Evolutionary conservation across 176 grass and related monocot species (phyloP), one percentile per base, ranked within the genome.

Genomic region (Oryza glumipatula): DNA sequence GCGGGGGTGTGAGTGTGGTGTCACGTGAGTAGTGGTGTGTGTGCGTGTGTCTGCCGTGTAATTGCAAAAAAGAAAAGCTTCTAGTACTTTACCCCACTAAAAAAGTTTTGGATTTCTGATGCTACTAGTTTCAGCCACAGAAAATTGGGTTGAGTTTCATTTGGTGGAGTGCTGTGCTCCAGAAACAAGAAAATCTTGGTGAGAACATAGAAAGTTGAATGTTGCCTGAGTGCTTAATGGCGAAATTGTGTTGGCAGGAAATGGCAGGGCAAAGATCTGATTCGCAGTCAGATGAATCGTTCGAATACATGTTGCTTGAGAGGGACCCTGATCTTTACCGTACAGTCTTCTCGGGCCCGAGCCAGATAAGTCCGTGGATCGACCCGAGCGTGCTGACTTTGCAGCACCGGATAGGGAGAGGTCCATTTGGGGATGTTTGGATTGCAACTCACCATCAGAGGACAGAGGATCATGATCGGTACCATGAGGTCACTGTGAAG

Each of bases 271-370:
- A 86, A 90, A 83, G 24, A 74, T 69, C 85, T 12, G 26, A 87
- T 3, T 81, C 86, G 61, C 88, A 90, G 82, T 30, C 88, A 4
- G 23, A 77, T 2, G 96, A 96, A 17, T 82, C 83, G 30, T 96
- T 94, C 19, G 96, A 99, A 43, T 99, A 96, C 89, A 96, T 99
- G 88, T 82, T 99, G 44, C 88, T 99, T 39, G 96, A 95, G 80
- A 91, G 76, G 82, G 89, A 99, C 67, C 88, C 88, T 38, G 94
- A 94, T 69, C 89, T 89, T 38, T 89, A 87, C 69, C 86, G 91
- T 32, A 88, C 85, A 4, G 91, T 99, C 23, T 88, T 90, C 76
- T 99, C 91, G 0, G 82, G 78, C 33, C 88, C 85, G 28, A 92
- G 89, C 78, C 91, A 92, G 78, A 94, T 84, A 61, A 96, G 89